Conservation (phyloP, 1,139 yeast species). For the Magnusiomyces sp. region DNA sequence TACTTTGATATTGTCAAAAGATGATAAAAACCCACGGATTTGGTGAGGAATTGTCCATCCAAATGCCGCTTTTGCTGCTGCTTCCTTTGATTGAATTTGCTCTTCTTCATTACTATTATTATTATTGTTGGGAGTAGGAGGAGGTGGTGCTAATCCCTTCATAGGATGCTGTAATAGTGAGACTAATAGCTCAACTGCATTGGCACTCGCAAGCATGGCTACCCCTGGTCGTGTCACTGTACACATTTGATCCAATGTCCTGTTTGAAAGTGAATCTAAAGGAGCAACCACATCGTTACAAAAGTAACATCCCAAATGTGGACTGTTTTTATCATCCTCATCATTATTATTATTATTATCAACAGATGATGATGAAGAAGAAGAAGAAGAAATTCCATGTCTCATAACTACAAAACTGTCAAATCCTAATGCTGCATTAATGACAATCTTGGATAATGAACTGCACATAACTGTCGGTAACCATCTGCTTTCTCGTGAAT, state of each 20-base stretch:
- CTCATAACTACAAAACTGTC: constrained; percentile 90
- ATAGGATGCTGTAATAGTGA: constrained; percentile 63
- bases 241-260: constrained; percentile 95
- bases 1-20: constrained; percentile 54
- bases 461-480: constrained; percentile 77
- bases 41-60: constrained; percentile 63
- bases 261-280: constrained; percentile 68
- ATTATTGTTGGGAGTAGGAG: neutral
- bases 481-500: constrained; percentile 95
- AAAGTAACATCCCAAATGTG: constrained; percentile 79
- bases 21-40: constrained; percentile 70
- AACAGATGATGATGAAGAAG: too few relatives aligned
- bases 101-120: constrained; percentile 10
- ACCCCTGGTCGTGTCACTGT: constrained; percentile 97
- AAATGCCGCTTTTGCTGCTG: constrained; percentile 2
- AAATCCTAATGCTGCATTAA: constrained; percentile 92
- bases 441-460: constrained; percentile 58
- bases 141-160: constrained; percentile 36
- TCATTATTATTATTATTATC: constrained; percentile 20
- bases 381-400: too few relatives aligned
- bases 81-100: constrained; percentile 10
- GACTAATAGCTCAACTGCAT: constrained; percentile 77
- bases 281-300: constrained; percentile 97
- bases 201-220: constrained; percentile 77
- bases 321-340: constrained; percentile 22